Evolutionary conservation across 805 yeast genomes (phyloP).

Genomic region (Myxozyma udenii): DNA sequence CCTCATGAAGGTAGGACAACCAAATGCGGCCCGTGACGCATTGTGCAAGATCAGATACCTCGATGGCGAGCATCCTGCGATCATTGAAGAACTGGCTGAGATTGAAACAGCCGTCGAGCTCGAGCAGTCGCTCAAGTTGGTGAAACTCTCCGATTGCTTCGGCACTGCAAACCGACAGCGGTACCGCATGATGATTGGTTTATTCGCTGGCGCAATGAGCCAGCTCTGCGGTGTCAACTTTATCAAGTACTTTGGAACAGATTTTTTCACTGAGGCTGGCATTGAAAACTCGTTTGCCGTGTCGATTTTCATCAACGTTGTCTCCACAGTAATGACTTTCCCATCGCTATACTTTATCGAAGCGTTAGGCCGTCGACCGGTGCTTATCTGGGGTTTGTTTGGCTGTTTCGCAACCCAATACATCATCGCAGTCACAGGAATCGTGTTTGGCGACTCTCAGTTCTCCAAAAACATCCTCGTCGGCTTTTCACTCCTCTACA

Average conservation of each 20-base stretch:
- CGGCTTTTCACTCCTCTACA: constrained; percentile 56
- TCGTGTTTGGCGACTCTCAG: constrained; percentile 37
- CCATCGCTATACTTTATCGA: constrained; percentile 83
- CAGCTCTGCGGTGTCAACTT: constrained; percentile 90
- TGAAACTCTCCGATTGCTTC: constrained; percentile 24
- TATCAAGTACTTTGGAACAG: constrained; percentile 83
- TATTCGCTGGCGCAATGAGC: constrained; percentile 71
- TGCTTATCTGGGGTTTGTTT: constrained; percentile 67
- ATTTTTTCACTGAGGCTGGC: constrained; percentile 70
- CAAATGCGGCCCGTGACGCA: constrained; percentile 55
- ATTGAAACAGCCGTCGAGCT: constrained; percentile 49
- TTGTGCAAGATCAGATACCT: constrained; percentile 48
- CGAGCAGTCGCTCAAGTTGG: constrained; percentile 37
- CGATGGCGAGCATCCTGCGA: constrained; percentile 46
- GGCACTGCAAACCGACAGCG: constrained; percentile 33
- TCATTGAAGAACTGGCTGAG: constrained; percentile 48
- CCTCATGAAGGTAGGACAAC: constrained; percentile 54
- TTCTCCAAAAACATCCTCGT: constrained; percentile 49
- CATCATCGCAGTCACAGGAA: constrained; percentile 65
- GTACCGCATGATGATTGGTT: constrained; percentile 56
- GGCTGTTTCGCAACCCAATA: constrained; percentile 67
- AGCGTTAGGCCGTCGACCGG: constrained; percentile 70
- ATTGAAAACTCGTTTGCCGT: constrained; percentile 62
- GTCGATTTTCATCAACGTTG: constrained; percentile 76
- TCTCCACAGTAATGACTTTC: constrained; percentile 72